These are phyloP conservation scores for Aspergillus funiculosus DNA, from an alignment of 495 filamentous ascomycete species.

Conservation along the genomic window DNA sequence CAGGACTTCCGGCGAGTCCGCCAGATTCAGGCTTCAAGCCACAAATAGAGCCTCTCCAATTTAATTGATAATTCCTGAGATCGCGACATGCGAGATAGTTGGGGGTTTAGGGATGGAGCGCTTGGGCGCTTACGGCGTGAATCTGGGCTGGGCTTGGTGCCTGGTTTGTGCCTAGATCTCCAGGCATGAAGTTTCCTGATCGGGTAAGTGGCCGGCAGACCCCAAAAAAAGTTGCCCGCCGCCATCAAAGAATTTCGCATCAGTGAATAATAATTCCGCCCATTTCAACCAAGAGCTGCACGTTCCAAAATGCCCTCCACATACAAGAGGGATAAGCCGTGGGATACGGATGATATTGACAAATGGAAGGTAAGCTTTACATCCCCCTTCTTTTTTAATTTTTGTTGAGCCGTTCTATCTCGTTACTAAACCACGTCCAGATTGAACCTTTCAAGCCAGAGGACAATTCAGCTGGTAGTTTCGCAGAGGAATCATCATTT, in stretches of 20 bases:
- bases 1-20: too few relatives aligned
- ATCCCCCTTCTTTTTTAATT: too few relatives aligned
- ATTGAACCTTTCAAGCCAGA: slow-evolving; percentile 76
- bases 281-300: slow-evolving; percentile 3
- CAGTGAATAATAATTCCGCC: slow-evolving; percentile 18
- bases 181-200: slow-evolving; percentile 22
- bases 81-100: neutral
- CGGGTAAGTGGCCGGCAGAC: slow-evolving; percentile 30
- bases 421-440: slow-evolving; percentile 33
- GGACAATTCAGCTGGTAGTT: slow-evolving; percentile 79
- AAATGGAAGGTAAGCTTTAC: slow-evolving; percentile 91
- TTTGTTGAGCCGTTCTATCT: neutral
- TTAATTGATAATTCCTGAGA: too few relatives aligned
- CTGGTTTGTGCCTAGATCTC: slow-evolving; percentile 8
- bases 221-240: slow-evolving; percentile 38
- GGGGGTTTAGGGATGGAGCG: slow-evolving; percentile 4
- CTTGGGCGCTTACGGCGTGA: slow-evolving; percentile 15
- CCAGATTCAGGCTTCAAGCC: too few relatives aligned
- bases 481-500: slow-evolving; percentile 90
- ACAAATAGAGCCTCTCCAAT: too few relatives aligned
- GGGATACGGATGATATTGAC: slow-evolving; percentile 97
- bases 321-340: slow-evolving; percentile 90
- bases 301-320: slow-evolving; percentile 76
- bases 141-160: neutral
- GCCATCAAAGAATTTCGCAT: slow-evolving; percentile 28